A percentile compares a stretch with the other conserved stretches of the same genome.
These are phyloP conservation scores for Hortiboletus flavorubellus DNA, from an alignment of 768 basidiomycete species.

Conservation along the genomic window DNA sequence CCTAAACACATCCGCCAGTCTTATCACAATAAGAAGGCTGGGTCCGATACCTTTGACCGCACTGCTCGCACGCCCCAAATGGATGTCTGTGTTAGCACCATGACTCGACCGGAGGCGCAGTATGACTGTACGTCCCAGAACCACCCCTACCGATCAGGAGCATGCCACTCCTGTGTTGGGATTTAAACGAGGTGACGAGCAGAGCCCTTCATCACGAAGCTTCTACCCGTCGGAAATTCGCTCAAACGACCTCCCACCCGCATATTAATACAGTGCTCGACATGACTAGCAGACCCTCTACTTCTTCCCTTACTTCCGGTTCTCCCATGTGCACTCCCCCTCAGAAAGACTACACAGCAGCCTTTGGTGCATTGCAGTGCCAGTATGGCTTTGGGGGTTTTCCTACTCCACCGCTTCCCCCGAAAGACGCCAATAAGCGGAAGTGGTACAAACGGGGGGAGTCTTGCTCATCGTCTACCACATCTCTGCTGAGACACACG, in stretches of 20 bases:
- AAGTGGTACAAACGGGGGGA: conserved; percentile 22
- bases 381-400: conserved; percentile 18
- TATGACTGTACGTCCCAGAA: neutral
- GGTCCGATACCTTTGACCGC: neutral
- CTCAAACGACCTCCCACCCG: neutral
- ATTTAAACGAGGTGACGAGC: conserved; percentile 2
- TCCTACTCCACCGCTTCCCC: neutral
- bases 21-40: neutral
- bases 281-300: neutral
- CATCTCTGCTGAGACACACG: conserved; percentile 8
- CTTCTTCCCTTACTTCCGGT: neutral
- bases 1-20: neutral
- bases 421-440: neutral
- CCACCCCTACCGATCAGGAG: neutral
- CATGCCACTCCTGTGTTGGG: too few species aligned
- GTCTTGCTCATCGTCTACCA: conserved; percentile 15
- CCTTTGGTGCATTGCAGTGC: conserved; percentile 20
- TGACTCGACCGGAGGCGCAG: conserved; percentile 4
- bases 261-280: neutral
- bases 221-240: neutral
- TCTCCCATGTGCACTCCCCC: neutral
- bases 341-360: conserved; percentile 24
- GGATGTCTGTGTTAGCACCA: neutral
- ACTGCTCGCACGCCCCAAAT: too few species aligned
- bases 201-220: neutral